These are phyloP conservation scores for Logfia minima DNA, from an alignment of 129 eudicot species.

Conservation along the genomic window DNA sequence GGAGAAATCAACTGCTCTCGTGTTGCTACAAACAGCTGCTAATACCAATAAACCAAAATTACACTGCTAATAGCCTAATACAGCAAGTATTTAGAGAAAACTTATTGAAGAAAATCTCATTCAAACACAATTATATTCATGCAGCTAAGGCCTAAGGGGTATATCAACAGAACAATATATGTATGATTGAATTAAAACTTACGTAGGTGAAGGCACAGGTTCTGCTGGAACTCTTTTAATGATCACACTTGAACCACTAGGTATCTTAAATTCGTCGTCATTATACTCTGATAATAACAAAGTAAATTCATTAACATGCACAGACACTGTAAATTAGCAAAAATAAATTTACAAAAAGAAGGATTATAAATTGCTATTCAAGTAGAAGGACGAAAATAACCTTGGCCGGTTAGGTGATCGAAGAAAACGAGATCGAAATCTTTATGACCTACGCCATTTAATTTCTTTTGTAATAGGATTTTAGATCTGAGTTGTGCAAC, in stretches of 20 bases:
- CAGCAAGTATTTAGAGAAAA: neutral
- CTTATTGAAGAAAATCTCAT: neutral
- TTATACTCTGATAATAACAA: constrained; percentile 46
- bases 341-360: neutral
- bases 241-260: constrained; percentile 85
- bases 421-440: constrained; percentile 78
- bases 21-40: neutral
- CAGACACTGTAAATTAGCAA: neutral
- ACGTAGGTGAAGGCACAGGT: constrained; percentile 52
- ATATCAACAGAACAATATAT: neutral
- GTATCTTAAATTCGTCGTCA: constrained; percentile 58
- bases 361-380: neutral
- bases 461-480: constrained; percentile 42
- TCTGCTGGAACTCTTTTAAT: constrained; percentile 82
- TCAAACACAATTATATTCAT: neutral
- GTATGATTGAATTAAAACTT: constrained; percentile 30
- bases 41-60: neutral
- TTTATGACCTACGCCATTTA: constrained; percentile 41
- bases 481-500: constrained; percentile 50
- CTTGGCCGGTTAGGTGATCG: constrained; percentile 61
- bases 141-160: neutral
- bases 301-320: neutral
- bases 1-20: neutral
- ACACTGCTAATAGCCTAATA: constrained; percentile 8
- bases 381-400: constrained; percentile 23